Evolutionary conservation across 768 basidiomycete species (phyloP).

Genomic region (Leucogyrophana mollusca): DNA sequence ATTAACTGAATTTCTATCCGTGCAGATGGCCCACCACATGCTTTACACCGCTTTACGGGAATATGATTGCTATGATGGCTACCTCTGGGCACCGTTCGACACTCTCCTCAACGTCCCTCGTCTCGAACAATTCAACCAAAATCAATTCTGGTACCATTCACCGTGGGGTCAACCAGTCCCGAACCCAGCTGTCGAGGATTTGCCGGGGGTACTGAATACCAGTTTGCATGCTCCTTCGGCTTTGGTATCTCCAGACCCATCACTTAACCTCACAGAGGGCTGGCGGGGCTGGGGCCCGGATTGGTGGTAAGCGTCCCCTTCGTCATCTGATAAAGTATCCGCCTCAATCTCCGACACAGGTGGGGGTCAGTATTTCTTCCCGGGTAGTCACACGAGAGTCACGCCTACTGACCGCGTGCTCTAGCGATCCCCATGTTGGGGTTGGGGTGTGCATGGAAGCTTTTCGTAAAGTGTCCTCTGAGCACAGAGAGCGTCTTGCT

Average conservation of each 20-base stretch:
- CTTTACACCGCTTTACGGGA: conserved; percentile 45
- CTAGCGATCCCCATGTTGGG: conserved; percentile 43
- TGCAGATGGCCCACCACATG: conserved; percentile 53
- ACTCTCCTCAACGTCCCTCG: conserved; percentile 50
- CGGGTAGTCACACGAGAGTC: background rate
- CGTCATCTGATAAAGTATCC: conserved; percentile 5
- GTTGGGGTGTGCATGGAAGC: conserved; percentile 43
- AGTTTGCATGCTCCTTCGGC: conserved; percentile 38
- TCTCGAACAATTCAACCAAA: conserved; percentile 44
- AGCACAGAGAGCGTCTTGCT: conserved; percentile 38
- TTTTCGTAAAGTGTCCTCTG: conserved; percentile 31
- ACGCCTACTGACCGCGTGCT: background rate
- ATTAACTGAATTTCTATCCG: background rate
- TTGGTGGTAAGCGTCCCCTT: conserved; percentile 39
- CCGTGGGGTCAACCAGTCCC: conserved; percentile 43
- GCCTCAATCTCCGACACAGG: conserved; percentile 22
- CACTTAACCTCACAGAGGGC: conserved; percentile 33
- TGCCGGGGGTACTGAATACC: conserved; percentile 13
- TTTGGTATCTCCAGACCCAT: conserved; percentile 40
- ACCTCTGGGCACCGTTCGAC: conserved; percentile 54
- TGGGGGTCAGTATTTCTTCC: conserved; percentile 36
- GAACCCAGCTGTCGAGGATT: conserved; percentile 32
- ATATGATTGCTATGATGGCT: conserved; percentile 46
- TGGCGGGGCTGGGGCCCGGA: conserved; percentile 41
- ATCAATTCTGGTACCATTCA: conserved; percentile 49